phyloP scores from a whole-genome alignment of 169 alveolate species.

The Cryptosporidium ubiquitum region DNA sequence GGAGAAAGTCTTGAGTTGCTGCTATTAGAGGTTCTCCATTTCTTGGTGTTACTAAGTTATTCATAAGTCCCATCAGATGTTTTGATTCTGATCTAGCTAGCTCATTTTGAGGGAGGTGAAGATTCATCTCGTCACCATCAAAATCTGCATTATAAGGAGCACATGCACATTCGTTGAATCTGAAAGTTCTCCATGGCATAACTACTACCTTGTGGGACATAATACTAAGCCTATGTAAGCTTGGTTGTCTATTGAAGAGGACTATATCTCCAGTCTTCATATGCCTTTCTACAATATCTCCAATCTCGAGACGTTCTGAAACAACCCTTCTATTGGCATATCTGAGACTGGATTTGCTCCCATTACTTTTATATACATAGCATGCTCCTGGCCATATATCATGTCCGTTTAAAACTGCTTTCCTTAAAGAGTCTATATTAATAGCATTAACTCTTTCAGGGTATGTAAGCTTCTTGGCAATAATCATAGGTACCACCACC shows the following conservation, averaged over 20 bases:
- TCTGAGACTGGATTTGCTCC: constrained; percentile 84
- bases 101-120: constrained; percentile 98
- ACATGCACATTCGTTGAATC: constrained; percentile 98
- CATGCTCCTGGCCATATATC: constrained; percentile 97
- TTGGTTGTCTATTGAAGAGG: constrained; percentile 98
- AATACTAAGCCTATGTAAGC: constrained; percentile 96
- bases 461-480: constrained; percentile 95
- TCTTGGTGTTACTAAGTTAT: constrained; percentile 96
- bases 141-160: constrained; percentile 99
- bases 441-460: constrained; percentile 94
- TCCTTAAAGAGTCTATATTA: constrained; percentile 89
- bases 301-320: constrained; percentile 89
- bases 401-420: constrained; percentile 92
- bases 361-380: constrained; percentile 85
- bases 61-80: constrained; percentile 93
- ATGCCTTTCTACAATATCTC: constrained; percentile 98
- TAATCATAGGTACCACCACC: constrained; percentile 96
- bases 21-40: constrained; percentile 98
- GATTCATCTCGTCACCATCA: constrained; percentile 99
- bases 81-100: constrained; percentile 94
- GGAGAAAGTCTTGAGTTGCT: constrained; percentile 91
- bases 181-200: constrained; percentile 94
- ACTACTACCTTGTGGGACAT: constrained; percentile 96
- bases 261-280: constrained; percentile 96
- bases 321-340: constrained; percentile 88